Evolutionary conservation across 345 rosid species (phyloP), one percentile per base, ranked within the genome.

Genomic region (Mercurialis annua): DNA sequence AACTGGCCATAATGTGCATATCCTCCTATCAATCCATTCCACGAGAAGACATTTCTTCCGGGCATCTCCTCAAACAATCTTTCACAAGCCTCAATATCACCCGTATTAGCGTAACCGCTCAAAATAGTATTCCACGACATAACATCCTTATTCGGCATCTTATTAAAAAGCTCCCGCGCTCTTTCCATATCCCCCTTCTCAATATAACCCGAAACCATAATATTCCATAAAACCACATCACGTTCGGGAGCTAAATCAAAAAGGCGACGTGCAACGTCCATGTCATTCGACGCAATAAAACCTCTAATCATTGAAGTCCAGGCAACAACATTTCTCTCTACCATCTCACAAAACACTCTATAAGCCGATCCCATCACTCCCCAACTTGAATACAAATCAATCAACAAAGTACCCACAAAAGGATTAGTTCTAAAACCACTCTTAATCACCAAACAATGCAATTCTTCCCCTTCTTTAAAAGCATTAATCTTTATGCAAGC

Each of bases 101-200:
- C 84, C 26, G 59, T 53, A 70, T 33, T 78, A 0, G 92, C 92
- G 59, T 83, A 87, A 38, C 94, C 96, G 43, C 78, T 81, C 71
- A 89, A 73, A 70, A 86, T n/a, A 0, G 91, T 87, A 40, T 93
- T 90, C 98, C 98, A 90, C 1, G 92, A 86, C 88, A 93, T 93
- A 0, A 86, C 77, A 78, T 93, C 96, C 66, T 54, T 81, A 56
- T 71, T 69, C 2, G 90, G 92, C 88, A 87, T 87, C 62, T 12
- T 78, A 82, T 83, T 72, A 31, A 93, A 93, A 69, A 90, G 85
- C 71, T 81, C 78, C 62, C 70, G 74, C 47, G 96, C 94, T 43
- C 74, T 83, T 26, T 50, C 43, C 87, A 90, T 75, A 64, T 86
- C 85, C 67, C 92, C 85, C 31, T 15, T 18, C 47, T 78, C 78